Conservation (phyloP, 2,329 filamentous ascomycete genomes). For the Penicillium sp. region DNA sequence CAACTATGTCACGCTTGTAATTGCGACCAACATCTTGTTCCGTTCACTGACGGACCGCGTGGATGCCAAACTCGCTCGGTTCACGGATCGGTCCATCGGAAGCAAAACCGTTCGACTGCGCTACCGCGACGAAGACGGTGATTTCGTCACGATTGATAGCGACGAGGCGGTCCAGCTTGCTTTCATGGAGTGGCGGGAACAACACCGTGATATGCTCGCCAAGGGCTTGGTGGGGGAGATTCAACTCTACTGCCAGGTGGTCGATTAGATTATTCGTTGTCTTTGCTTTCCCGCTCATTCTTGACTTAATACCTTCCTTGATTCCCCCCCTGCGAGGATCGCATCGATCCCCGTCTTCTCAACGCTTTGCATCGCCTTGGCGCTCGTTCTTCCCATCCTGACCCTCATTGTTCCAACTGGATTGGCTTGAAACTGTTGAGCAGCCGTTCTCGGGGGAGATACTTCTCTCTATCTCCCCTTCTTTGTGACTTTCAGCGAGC, state of each 20-base stretch:
- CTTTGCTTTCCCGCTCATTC: slow-evolving; percentile 6
- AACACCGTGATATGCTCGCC: slow-evolving; percentile 51
- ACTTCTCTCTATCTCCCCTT: slow-evolving; percentile 8
- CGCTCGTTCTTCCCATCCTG: slow-evolving; percentile 20
- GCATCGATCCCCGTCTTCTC: slow-evolving; percentile 6
- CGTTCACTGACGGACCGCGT: slow-evolving; percentile 90
- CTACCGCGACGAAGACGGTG: slow-evolving; percentile 85
- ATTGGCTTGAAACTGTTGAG: slow-evolving; percentile 25
- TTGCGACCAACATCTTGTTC: slow-evolving; percentile 89
- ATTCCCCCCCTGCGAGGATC: slow-evolving; percentile 4
- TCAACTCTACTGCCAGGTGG: slow-evolving; percentile 69
- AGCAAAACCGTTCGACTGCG: slow-evolving; percentile 75
- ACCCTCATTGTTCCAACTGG: slow-evolving; percentile 21
- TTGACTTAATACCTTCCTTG: slow-evolving; percentile 8
- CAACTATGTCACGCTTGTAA: slow-evolving; percentile 90
- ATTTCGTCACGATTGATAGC: slow-evolving; percentile 84
- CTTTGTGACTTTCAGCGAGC: slow-evolving; percentile 5
- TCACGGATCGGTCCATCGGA: slow-evolving; percentile 74
- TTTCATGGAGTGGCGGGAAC: slow-evolving; percentile 87
- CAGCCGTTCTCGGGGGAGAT: slow-evolving; percentile 15
- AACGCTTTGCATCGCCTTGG: slow-evolving; percentile 16
- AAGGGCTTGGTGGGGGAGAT: slow-evolving; percentile 76
- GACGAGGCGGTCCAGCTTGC: slow-evolving; percentile 95
- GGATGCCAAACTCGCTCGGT: slow-evolving; percentile 83
- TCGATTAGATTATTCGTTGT: slow-evolving; percentile 22